Percentiles rank a stretch among this genome's conserved stretches.
phyloP scores from a whole-genome alignment of 228 moss, liverwort and hornwort genomes.

The Sphagnum fallax region DNA sequence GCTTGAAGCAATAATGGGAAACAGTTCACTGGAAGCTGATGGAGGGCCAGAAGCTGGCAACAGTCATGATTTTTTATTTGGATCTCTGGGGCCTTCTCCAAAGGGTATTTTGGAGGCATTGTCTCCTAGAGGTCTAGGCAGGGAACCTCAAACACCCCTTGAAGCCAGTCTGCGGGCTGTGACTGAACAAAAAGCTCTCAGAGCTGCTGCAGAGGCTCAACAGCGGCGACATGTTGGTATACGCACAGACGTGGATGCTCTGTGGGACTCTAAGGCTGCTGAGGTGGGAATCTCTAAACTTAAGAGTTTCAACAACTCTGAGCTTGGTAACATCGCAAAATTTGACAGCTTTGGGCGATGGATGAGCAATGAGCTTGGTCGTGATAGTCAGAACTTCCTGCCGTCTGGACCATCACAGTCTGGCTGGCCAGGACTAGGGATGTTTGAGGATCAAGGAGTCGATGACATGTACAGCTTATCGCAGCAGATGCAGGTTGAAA shows the following conservation, averaged over 20 bases:
- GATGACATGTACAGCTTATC: slow-evolving; percentile 7
- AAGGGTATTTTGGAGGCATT: slow-evolving; percentile 34
- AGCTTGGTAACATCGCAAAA: slow-evolving; percentile 1
- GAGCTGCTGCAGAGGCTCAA: slow-evolving; percentile 25
- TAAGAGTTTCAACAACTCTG: neutral
- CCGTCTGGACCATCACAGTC: neutral
- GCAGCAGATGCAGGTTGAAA: slow-evolving; percentile 26
- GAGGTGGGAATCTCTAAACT: slow-evolving; percentile 10
- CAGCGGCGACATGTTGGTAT: neutral
- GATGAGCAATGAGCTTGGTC: slow-evolving; percentile 20
- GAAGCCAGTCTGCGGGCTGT: slow-evolving; percentile 40
- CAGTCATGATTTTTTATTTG: slow-evolving; percentile 11
- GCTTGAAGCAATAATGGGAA: slow-evolving; percentile 14
- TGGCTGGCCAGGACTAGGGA: slow-evolving; percentile 11
- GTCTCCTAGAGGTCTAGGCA: slow-evolving; percentile 31
- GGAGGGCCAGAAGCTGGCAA: slow-evolving; percentile 22
- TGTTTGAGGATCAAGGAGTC: slow-evolving; percentile 2
- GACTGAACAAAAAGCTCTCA: slow-evolving; percentile 29
- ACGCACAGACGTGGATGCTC: neutral
- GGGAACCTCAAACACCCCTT: slow-evolving; percentile 30
- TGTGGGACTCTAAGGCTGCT: neutral
- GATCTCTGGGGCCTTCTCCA: slow-evolving; percentile 13
- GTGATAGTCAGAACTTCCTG: slow-evolving; percentile 1
- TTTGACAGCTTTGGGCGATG: slow-evolving; percentile 33
- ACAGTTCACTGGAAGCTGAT: slow-evolving; percentile 4